Percentiles rank a stretch among this genome's conserved stretches.
phyloP scores from a whole-genome alignment of 495 filamentous ascomycete species.

The Trichoderma asperelloides region DNA sequence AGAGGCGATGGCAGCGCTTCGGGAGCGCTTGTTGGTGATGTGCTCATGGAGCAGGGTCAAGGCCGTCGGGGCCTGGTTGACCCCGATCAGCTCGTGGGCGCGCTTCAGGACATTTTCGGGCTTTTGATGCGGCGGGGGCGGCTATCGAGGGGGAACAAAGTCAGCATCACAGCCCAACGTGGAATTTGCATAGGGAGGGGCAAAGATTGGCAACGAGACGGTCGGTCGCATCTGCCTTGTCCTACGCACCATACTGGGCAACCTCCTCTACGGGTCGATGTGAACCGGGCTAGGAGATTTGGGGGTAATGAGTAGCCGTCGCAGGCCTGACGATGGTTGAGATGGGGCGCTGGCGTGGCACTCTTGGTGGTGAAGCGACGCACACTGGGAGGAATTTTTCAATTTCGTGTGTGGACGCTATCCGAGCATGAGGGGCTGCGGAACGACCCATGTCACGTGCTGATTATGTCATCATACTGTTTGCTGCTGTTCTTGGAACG shows the following conservation, averaged over 20 bases:
- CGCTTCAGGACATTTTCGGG: slow-evolving; percentile 99
- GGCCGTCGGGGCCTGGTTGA: slow-evolving; percentile 85
- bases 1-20: slow-evolving; percentile 93
- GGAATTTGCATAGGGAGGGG: slow-evolving; percentile 16
- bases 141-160: slow-evolving; percentile 16
- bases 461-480: not conserved
- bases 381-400: slow-evolving; percentile 11
- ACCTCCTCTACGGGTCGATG: slow-evolving; percentile 27
- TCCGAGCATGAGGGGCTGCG: slow-evolving; percentile 10
- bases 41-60: slow-evolving; percentile 95
- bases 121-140: slow-evolving; percentile 90
- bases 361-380: slow-evolving; percentile 7
- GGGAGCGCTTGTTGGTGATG: slow-evolving; percentile 93
- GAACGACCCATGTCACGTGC: slow-evolving; percentile 7
- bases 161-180: slow-evolving; percentile 45
- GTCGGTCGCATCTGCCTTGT: not conserved
- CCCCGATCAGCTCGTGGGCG: slow-evolving; percentile 96
- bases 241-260: slow-evolving; percentile 33
- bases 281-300: slow-evolving; percentile 19
- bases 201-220: not conserved
- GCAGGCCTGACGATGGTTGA: slow-evolving; percentile 8
- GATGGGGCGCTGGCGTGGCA: slow-evolving; percentile 10
- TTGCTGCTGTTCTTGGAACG: not conserved
- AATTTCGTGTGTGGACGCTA: slow-evolving; percentile 15
- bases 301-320: slow-evolving; percentile 8